phyloP scores from a whole-genome alignment of 208 protist species.

The Spongospora subterranea region DNA sequence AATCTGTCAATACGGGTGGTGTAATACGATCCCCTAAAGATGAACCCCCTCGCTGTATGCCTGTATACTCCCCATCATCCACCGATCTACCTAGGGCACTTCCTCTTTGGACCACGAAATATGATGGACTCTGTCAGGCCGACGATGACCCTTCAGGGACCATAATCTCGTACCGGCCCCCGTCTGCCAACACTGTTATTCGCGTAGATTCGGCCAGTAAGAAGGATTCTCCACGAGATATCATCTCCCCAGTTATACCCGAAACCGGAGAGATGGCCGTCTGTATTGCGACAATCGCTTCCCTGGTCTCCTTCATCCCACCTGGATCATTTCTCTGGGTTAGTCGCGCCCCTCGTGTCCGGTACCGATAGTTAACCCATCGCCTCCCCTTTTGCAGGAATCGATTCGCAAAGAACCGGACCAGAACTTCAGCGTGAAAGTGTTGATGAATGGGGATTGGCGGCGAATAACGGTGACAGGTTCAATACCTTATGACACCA shows the following conservation, averaged over 20 bases:
- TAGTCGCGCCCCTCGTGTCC: neutral
- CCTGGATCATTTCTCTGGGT: slow-evolving; percentile 26
- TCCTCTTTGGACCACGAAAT: slow-evolving; percentile 23
- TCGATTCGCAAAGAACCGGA: neutral
- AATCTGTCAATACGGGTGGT: no score
- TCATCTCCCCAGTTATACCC: neutral
- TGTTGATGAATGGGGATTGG: slow-evolving; percentile 1
- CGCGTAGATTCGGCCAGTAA: neutral
- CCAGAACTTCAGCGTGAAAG: neutral
- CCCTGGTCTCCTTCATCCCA: neutral
- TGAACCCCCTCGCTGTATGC: neutral
- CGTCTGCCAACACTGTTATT: neutral
- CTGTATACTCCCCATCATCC: neutral
- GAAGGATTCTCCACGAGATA: neutral
- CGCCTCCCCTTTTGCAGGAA: no score
- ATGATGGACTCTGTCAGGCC: neutral
- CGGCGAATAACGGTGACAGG: neutral
- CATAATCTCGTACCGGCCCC: neutral
- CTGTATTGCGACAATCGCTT: neutral
- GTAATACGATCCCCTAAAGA: no score
- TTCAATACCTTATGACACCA: neutral
- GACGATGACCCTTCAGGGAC: neutral
- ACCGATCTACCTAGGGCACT: neutral
- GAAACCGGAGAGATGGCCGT: neutral
- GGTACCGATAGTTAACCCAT: neutral